Percentiles rank a stretch among this genome's conserved stretches.
Evolutionary conservation across 208 protist species (phyloP).

Genomic region (Angomonas deanei): DNA sequence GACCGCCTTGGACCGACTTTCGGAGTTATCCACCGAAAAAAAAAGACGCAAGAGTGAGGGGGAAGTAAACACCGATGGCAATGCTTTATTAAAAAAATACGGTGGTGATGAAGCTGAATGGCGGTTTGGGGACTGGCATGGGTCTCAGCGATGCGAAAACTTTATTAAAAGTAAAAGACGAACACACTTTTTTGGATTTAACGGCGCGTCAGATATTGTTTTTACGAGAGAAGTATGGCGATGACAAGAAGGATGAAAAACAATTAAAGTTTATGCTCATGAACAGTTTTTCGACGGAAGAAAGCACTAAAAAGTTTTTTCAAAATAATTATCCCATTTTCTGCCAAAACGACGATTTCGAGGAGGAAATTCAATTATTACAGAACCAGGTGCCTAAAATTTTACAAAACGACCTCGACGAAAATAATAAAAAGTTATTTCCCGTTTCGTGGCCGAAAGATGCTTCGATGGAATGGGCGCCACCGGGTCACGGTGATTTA

Average conservation of each 20-base stretch:
- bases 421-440: conserved; percentile 1
- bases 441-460: conserved; percentile 49
- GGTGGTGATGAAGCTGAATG: conserved; percentile 97
- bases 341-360: conserved; percentile 27
- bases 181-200: conserved; percentile 97
- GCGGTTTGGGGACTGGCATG: conserved; percentile 93
- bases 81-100: conserved; percentile 26
- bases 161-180: conserved; percentile 67
- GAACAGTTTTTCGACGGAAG: conserved; percentile 98
- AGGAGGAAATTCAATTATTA: conserved; percentile 62
- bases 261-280: conserved; percentile 97
- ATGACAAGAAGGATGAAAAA: background rate
- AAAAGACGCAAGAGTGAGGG: background rate
- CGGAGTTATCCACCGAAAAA: conserved; percentile 10
- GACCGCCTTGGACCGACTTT: conserved; percentile 30
- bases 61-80: background rate
- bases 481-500: conserved; percentile 99
- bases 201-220: conserved; percentile 91
- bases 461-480: conserved; percentile 89
- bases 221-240: conserved; percentile 67
- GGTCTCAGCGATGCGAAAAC: conserved; percentile 82
- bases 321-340: conserved; percentile 22
- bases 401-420: conserved; percentile 36
- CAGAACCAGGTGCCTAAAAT: conserved; percentile 90
- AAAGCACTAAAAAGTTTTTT: conserved; percentile 82